Evolutionary conservation across 2,329 filamentous ascomycete species (phyloP).

Genomic region (Phoma herbarum): DNA sequence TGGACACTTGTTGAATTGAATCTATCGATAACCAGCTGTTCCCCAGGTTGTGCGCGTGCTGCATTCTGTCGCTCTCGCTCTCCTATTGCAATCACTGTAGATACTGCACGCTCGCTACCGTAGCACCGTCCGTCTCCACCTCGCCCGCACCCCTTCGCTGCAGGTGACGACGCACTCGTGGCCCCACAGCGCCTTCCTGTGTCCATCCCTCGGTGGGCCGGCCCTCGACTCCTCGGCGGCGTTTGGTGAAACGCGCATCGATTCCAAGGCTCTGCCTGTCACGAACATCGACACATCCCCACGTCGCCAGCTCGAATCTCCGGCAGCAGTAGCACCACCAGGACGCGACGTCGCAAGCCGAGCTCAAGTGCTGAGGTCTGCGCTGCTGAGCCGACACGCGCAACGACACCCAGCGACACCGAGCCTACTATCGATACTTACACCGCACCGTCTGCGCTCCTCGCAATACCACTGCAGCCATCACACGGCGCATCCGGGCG

Average conservation of each 20-base stretch:
- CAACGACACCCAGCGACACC: neutral
- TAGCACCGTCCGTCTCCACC: neutral
- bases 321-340: conserved; percentile 1
- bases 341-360: conserved; percentile 15
- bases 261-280: conserved; percentile 19
- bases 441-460: neutral
- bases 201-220: conserved; percentile 4
- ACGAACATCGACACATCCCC: conserved; percentile 9
- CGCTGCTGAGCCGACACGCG: neutral
- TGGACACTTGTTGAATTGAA: conserved; percentile 18
- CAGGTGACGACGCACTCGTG: conserved; percentile 12
- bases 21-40: conserved; percentile 16
- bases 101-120: neutral
- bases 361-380: conserved; percentile 24
- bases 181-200: conserved; percentile 18
- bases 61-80: neutral
- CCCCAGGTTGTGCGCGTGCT: conserved; percentile 2
- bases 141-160: conserved; percentile 10
- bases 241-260: conserved; percentile 23
- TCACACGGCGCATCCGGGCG: conserved; percentile 10
- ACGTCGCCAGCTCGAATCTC: conserved; percentile 5
- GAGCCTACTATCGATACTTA: neutral
- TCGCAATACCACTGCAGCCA: conserved; percentile 5
- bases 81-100: neutral
- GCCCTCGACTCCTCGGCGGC: conserved; percentile 4